Evolutionary conservation across 202 grass and related monocot genomes (phyloP).

Genomic region (Setaria italica): DNA sequence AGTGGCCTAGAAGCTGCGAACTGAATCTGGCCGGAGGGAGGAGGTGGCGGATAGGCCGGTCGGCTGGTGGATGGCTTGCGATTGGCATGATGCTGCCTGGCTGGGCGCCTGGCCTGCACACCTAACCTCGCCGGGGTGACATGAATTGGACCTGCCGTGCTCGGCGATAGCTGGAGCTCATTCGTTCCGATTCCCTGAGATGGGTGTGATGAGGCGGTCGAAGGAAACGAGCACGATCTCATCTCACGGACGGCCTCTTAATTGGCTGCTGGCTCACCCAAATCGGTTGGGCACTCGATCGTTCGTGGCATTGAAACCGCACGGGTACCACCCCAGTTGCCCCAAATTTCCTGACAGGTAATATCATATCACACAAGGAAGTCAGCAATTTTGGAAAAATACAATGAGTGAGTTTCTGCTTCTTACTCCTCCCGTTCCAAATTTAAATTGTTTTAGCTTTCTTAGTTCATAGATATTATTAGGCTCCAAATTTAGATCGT

Average conservation of each 20-base stretch:
- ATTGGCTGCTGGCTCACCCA: background rate
- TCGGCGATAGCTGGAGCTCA: slow-evolving; percentile 22
- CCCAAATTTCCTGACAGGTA: background rate
- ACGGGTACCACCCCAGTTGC: slow-evolving; percentile 3
- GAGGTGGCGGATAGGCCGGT: background rate
- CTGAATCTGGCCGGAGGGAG: no score
- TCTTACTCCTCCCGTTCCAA: no score
- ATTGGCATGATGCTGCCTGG: background rate
- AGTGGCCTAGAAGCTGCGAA: background rate
- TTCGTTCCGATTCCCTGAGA: slow-evolving; percentile 21
- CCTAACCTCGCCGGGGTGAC: background rate
- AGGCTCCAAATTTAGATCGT: no score
- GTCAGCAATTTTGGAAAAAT: background rate
- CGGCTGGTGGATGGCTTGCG: background rate
- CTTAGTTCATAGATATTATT: no score
- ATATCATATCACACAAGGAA: background rate
- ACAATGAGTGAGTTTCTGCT: background rate
- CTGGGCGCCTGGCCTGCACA: background rate
- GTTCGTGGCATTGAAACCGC: background rate
- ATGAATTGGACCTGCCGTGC: slow-evolving; percentile 28
- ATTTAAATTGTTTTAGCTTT: no score
- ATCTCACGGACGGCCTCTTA: slow-evolving; percentile 43
- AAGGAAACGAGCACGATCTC: background rate
- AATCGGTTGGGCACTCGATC: background rate
- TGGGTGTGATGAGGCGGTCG: background rate